Percentiles rank a stretch among this genome's conserved stretches.
Evolutionary conservation across 495 filamentous ascomycete species (phyloP).

Genomic region (Geopyxis carbonaria): DNA sequence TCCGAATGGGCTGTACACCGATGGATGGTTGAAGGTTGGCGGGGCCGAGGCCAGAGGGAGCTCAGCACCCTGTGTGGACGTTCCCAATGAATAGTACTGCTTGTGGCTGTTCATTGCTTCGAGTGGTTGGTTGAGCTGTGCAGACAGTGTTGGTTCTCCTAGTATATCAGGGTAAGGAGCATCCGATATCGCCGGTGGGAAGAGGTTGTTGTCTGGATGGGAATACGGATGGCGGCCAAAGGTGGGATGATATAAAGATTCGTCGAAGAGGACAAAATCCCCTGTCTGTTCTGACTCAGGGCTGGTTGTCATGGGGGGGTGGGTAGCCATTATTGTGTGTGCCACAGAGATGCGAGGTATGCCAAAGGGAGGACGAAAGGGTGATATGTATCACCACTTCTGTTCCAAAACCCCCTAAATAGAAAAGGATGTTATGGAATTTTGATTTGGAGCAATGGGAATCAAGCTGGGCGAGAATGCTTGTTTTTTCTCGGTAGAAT

Average conservation of each 20-base stretch:
- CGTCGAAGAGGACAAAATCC: slow-evolving; percentile 23
- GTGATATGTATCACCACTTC: no score
- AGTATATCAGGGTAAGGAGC: slow-evolving; percentile 16
- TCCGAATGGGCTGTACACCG: slow-evolving; percentile 7
- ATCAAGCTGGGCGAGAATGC: no score
- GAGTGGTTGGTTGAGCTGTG: slow-evolving; percentile 10
- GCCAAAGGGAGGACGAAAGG: no score
- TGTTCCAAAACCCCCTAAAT: no score
- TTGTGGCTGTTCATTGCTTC: slow-evolving; percentile 11
- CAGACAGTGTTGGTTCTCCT: slow-evolving; percentile 9
- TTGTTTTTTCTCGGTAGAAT: no score
- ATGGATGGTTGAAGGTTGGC: slow-evolving; percentile 11
- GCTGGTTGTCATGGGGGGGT: slow-evolving; percentile 4
- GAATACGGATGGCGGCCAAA: neutral
- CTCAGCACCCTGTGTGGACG: neutral
- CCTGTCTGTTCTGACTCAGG: slow-evolving; percentile 12
- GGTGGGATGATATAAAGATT: slow-evolving; percentile 15
- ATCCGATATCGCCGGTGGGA: slow-evolving; percentile 17
- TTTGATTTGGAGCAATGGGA: no score
- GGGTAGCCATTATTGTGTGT: slow-evolving; percentile 9
- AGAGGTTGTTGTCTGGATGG: slow-evolving; percentile 10
- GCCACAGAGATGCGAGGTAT: no score
- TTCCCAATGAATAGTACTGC: slow-evolving; percentile 17
- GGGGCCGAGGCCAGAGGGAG: slow-evolving; percentile 10
- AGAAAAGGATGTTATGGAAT: no score